Evolutionary conservation across 1,284 basidiomycete species (phyloP).

Genomic region (Phlebopus sp.): DNA sequence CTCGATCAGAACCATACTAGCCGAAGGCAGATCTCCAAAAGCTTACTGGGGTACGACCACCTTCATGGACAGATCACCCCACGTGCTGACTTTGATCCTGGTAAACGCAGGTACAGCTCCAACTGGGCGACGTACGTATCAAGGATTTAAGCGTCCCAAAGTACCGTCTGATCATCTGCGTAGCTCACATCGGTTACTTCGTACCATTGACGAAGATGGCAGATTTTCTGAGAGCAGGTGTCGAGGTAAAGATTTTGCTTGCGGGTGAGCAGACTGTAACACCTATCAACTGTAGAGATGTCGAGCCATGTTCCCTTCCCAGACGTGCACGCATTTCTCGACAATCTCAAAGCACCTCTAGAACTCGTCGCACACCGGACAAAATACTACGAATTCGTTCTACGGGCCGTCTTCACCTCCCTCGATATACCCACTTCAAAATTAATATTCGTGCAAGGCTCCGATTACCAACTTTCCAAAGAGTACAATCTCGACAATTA

Average conservation of each 20-base stretch:
- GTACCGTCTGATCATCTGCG: constrained; percentile 3
- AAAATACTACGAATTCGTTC: constrained; percentile 85
- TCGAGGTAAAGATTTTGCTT: constrained; percentile 86
- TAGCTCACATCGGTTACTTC: constrained; percentile 97
- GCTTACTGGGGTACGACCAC: constrained; percentile 81
- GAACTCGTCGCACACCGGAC: constrained; percentile 89
- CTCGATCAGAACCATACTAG: constrained; percentile 77
- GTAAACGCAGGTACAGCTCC: constrained; percentile 76
- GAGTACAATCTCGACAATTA: constrained; percentile 98
- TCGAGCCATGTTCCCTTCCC: constrained; percentile 5
- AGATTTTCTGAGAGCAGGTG: constrained; percentile 92
- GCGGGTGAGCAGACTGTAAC: constrained; percentile 59
- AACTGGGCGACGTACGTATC: constrained; percentile 84
- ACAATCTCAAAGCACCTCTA: constrained; percentile 97
- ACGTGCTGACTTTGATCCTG: constrained; percentile 6
- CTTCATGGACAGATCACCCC: constrained; percentile 1
- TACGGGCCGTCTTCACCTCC: constrained; percentile 82
- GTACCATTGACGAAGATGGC: constrained; percentile 95
- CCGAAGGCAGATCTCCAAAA: constrained; percentile 74
- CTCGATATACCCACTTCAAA: constrained; percentile 90
- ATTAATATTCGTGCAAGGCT: constrained; percentile 85
- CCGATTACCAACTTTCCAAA: constrained; percentile 86
- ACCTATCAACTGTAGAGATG: background rate
- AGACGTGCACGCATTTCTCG: constrained; percentile 98
- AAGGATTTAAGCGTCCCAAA: background rate